Conservation (phyloP, 129 eudicot species). For the Helianthus tuberosus region DNA sequence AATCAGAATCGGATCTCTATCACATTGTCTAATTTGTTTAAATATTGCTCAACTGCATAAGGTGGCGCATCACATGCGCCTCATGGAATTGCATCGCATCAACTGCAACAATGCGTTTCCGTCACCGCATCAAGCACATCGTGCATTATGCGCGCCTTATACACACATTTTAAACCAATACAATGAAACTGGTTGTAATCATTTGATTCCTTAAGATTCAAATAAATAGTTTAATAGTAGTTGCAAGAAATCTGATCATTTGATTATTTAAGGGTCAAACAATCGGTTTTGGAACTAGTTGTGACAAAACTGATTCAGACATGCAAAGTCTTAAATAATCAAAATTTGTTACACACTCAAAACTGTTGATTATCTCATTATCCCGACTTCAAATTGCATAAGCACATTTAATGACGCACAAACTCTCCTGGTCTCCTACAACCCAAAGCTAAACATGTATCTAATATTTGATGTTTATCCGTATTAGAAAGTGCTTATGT, state of each 20-base stretch:
- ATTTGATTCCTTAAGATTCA: too few species aligned
- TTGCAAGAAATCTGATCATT: neutral
- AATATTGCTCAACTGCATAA: too few species aligned
- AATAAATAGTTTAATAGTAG: too few species aligned
- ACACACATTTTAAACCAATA: neutral
- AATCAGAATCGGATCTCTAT: too few species aligned
- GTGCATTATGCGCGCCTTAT: too few species aligned
- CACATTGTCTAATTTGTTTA: too few species aligned
- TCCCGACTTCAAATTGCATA: neutral
- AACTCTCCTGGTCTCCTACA: too few species aligned
- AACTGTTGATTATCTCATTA: neutral
- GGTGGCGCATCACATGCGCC: too few species aligned
- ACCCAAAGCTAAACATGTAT: neutral
- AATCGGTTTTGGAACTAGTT: neutral
- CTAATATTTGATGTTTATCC: neutral
- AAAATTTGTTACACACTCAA: neutral
- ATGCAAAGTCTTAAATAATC: neutral
- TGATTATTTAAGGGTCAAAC: neutral
- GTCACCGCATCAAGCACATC: too few species aligned
- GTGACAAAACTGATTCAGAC: neutral
- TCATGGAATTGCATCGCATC: too few species aligned
- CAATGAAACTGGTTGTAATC: neutral
- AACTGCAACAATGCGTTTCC: too few species aligned
- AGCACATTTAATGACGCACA: too few species aligned
- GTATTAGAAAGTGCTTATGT: neutral